Base-by-base conservation (phyloP, 805 yeast species). In the Ogataea neopini region DNA sequence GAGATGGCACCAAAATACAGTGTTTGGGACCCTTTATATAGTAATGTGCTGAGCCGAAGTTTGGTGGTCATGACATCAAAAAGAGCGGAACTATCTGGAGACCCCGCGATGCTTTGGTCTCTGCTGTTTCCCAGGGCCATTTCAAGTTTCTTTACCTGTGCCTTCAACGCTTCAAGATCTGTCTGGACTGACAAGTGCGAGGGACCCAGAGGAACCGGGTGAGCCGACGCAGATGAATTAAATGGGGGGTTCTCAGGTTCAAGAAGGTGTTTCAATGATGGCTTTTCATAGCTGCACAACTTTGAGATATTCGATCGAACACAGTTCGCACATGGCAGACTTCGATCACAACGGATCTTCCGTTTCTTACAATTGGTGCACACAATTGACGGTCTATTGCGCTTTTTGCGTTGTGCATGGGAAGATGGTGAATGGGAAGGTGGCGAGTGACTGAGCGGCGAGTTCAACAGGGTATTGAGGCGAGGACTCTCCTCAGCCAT, bases 331-430 rank as follows among this genome's bases (percentile, higher is more conserved):
- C 71, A 67, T 0, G 70, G 70, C 9, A 45, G 34, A 11, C 46
- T 44, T 18, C 58, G 59, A 44, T 66, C 69, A 53, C 71, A 67
- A 36, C 57, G 61, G 17, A 62, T 53, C 44, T 65, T 66, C 45
- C 59, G 54, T 46, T 55, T 52, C 18, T 57, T 51, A 44, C 69
- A 66, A 34, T 73, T 54, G 8, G 49, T 19, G 41, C 69, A 64
- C 14, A 63, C 65, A 34, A 74, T 64, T 2, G 80, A 79, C 2
- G 74, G 75, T 56, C 81, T 69, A 56, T 73, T 75, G 51, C 80
- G 64, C 51, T 67, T 73, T 48, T 67, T 60, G 19, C 45, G 40
- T 33, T 19, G n/a, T 40, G n/a, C n/a, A n/a, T n/a, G n/a, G n/a
- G n/a, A n/a, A n/a, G n/a, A n/a, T n/a, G n/a, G n/a, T n/a, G n/a